These are phyloP conservation scores for Gilbertella persicaria DNA, from an alignment of 371 early-diverging fungal species.

Conservation along the genomic window DNA sequence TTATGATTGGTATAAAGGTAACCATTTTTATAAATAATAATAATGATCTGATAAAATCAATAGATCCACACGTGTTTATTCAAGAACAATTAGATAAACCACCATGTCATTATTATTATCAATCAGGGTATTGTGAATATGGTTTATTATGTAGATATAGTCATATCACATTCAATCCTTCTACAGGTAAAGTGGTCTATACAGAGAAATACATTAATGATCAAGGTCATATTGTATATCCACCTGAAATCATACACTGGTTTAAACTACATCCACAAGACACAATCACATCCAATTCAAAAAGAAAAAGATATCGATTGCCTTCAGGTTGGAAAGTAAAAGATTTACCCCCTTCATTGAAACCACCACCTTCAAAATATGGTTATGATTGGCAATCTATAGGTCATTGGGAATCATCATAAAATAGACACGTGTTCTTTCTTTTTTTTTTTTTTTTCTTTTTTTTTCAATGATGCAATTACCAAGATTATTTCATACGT, in stretches of 20 bases:
- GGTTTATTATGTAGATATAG: slow-evolving; percentile 39
- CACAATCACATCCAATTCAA: neutral
- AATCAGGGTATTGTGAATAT: slow-evolving; percentile 38
- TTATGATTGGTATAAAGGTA: slow-evolving; percentile 52
- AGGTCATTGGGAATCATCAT: slow-evolving; percentile 27
- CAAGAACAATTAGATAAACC: slow-evolving; percentile 40
- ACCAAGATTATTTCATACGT: too few species aligned
- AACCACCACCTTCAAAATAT: slow-evolving; percentile 35
- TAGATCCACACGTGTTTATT: slow-evolving; percentile 36
- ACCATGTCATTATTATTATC: slow-evolving; percentile 33
- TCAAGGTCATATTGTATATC: slow-evolving; percentile 16
- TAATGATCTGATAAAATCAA: neutral
- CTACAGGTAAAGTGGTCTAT: slow-evolving; percentile 7
- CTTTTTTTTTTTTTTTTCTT: too few species aligned
- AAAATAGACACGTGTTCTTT: too few species aligned
- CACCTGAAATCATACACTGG: slow-evolving; percentile 37
- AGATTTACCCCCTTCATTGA: slow-evolving; percentile 42
- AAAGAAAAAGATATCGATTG: slow-evolving; percentile 23
- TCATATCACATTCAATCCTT: slow-evolving; percentile 31
- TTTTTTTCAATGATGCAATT: too few species aligned
- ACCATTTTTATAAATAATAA: neutral
- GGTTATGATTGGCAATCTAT: slow-evolving; percentile 33
- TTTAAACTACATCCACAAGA: slow-evolving; percentile 23
- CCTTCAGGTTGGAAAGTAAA: slow-evolving; percentile 46
- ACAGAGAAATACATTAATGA: neutral